Evolutionary conservation across 208 protist genomes (phyloP).

Genomic region (Balamuthia mandrillaris): DNA sequence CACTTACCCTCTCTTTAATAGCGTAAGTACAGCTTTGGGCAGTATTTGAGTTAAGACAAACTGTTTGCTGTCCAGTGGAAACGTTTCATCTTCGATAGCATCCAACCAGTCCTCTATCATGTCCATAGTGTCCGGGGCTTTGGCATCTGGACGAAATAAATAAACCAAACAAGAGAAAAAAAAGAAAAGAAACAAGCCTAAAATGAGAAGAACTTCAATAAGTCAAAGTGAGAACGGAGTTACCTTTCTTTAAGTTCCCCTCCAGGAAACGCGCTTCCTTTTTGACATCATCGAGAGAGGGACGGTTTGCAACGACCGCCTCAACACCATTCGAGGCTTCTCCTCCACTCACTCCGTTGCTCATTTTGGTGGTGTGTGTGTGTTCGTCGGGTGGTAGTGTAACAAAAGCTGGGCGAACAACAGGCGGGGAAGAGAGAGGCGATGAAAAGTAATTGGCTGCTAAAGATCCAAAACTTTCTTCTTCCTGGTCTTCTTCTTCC

Average conservation of each 20-base stretch:
- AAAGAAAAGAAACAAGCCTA: neutral
- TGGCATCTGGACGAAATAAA: neutral
- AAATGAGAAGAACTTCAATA: neutral
- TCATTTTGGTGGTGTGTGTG: neutral
- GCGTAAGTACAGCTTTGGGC: neutral
- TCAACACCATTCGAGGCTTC: neutral
- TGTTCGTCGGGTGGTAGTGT: neutral
- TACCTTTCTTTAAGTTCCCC: neutral
- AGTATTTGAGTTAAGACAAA: neutral
- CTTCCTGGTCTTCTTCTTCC: too few relatives aligned
- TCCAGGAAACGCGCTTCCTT: neutral
- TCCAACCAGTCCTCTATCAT: neutral
- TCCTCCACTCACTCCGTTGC: too few relatives aligned
- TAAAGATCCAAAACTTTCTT: neutral
- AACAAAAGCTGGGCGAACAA: neutral
- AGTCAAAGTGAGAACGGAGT: neutral
- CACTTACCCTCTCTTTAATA: neutral
- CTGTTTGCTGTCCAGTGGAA: neutral
- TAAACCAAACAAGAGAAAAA: neutral
- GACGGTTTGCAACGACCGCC: neutral
- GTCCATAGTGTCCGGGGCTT: neutral
- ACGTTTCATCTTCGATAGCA: neutral
- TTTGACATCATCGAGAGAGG: conserved; percentile 12
- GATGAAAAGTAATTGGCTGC: neutral
- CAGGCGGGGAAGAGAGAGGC: neutral